Evolutionary conservation across 2,329 filamentous ascomycete genomes (phyloP).

Genomic region (Trichoderma atroviride): DNA sequence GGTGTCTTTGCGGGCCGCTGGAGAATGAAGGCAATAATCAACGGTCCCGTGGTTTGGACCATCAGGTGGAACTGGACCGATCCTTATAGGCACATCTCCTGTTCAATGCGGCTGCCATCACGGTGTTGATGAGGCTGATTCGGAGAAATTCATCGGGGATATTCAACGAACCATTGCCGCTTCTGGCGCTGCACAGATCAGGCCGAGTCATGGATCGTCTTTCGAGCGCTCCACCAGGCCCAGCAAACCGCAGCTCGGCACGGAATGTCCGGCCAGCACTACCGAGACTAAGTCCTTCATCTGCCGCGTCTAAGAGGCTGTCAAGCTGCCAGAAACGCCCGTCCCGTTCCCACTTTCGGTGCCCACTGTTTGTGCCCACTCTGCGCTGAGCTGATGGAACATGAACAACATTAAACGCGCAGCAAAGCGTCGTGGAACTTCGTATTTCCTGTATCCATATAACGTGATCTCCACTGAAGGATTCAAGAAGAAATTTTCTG

Average conservation of each 20-base stretch:
- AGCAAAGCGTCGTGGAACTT: neutral
- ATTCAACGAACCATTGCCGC: conserved; percentile 6
- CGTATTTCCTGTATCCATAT: neutral
- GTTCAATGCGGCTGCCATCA: conserved; percentile 20
- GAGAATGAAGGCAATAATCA: conserved; percentile 2
- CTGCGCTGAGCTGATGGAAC: neutral
- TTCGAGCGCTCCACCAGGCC: conserved; percentile 15
- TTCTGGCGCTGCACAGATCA: conserved; percentile 11
- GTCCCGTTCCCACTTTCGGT: conserved; percentile 9
- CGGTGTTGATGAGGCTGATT: conserved; percentile 6
- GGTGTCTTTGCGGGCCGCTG: conserved; percentile 23
- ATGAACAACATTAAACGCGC: neutral
- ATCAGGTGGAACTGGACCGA: conserved; percentile 9
- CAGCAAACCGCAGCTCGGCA: neutral
- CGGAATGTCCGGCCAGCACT: conserved; percentile 20
- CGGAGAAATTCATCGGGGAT: conserved; percentile 22
- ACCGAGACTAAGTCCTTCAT: conserved; percentile 4
- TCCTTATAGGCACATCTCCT: conserved; percentile 18
- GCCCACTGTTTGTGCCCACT: conserved; percentile 18
- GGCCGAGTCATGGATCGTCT: conserved; percentile 18
- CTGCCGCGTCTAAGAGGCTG: conserved; percentile 21
- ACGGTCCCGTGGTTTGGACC: conserved; percentile 10
- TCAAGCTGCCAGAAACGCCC: conserved; percentile 1
- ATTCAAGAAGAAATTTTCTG: conserved; percentile 12
- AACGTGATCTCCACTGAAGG: conserved; percentile 16